Percentiles rank a stretch among this genome's conserved stretches.
Evolutionary conservation across 352 stramenopile genomes (phyloP).

Genomic region (Globisporangium orthogonon): DNA sequence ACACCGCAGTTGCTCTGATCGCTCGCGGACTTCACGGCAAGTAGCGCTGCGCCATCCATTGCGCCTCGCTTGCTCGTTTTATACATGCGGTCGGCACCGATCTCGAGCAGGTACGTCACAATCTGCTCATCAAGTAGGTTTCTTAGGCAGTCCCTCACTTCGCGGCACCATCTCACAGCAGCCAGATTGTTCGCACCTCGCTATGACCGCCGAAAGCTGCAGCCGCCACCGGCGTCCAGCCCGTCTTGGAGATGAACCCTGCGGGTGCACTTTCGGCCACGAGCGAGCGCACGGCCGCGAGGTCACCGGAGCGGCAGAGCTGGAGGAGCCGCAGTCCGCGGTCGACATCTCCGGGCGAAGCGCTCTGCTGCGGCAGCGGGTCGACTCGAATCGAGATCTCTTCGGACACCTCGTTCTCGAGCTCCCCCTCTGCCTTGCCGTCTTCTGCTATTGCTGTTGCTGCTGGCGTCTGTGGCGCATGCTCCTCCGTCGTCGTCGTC

Average conservation of each 20-base stretch:
- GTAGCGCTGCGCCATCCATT: constrained; percentile 2
- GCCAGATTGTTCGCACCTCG: constrained; percentile 27
- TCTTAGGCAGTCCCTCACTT: not conserved
- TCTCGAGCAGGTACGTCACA: constrained; percentile 58
- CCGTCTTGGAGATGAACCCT: constrained; percentile 70
- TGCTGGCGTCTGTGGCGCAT: not conserved
- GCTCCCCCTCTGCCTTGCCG: constrained; percentile 11
- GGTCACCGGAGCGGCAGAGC: constrained; percentile 44
- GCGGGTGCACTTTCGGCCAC: constrained; percentile 41
- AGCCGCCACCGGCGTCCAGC: constrained; percentile 63
- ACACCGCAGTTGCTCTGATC: constrained; percentile 20
- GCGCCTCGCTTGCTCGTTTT: constrained; percentile 27
- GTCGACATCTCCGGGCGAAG: constrained; percentile 44
- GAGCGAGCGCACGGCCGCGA: constrained; percentile 28
- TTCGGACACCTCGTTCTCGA: constrained; percentile 20
- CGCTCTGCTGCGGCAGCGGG: constrained; percentile 46
- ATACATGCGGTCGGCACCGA: constrained; percentile 71
- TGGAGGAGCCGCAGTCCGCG: constrained; percentile 51
- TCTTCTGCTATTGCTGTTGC: not conserved
- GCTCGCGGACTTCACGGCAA: not conserved
- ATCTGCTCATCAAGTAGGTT: constrained; percentile 13
- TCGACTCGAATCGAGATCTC: constrained; percentile 53
- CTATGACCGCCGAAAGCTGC: constrained; percentile 58
- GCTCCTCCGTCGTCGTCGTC: not conserved
- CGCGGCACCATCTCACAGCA: no score